A percentile compares a stretch with the other conserved stretches of the same genome.
These are phyloP conservation scores for Suhomyces choctaworum DNA, from an alignment of 1,139 yeast genomes.

Conservation along the genomic window DNA sequence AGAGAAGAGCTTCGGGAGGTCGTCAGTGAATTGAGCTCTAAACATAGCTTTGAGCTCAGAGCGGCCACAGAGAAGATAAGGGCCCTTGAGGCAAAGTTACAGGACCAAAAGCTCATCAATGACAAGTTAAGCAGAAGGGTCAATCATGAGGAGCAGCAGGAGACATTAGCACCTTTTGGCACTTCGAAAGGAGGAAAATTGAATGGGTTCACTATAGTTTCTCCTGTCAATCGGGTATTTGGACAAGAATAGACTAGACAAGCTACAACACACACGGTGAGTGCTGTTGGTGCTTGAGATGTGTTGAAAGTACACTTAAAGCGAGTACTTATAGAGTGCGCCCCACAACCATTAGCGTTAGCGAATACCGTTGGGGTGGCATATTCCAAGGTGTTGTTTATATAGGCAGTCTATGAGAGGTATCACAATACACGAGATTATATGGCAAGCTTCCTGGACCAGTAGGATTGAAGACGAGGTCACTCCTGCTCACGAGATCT, in stretches of 20 bases:
- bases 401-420: too few species aligned
- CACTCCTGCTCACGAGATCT: too few species aligned
- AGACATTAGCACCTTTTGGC: constrained; percentile 2
- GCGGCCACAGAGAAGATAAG: constrained; percentile 46
- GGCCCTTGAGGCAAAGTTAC: constrained; percentile 39
- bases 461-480: too few species aligned
- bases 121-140: constrained; percentile 34
- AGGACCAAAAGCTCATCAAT: constrained; percentile 35
- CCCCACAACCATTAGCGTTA: too few species aligned
- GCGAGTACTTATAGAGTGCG: too few species aligned
- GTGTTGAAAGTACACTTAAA: too few species aligned
- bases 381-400: too few species aligned
- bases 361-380: too few species aligned
- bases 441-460: too few species aligned
- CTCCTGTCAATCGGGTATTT: constrained; percentile 37
- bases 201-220: constrained; percentile 45
- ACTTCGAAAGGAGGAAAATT: constrained; percentile 37
- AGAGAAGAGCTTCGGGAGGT: constrained; percentile 62
- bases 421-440: too few species aligned
- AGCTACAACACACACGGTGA: too few species aligned
- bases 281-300: too few species aligned
- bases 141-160: constrained; percentile 8
- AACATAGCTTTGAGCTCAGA: constrained; percentile 39
- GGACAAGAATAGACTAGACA: constrained; percentile 17
- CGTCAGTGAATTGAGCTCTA: constrained; percentile 37